These are phyloP conservation scores for Citrullus amarus DNA, from an alignment of 306 rosid species.

Conservation along the genomic window DNA sequence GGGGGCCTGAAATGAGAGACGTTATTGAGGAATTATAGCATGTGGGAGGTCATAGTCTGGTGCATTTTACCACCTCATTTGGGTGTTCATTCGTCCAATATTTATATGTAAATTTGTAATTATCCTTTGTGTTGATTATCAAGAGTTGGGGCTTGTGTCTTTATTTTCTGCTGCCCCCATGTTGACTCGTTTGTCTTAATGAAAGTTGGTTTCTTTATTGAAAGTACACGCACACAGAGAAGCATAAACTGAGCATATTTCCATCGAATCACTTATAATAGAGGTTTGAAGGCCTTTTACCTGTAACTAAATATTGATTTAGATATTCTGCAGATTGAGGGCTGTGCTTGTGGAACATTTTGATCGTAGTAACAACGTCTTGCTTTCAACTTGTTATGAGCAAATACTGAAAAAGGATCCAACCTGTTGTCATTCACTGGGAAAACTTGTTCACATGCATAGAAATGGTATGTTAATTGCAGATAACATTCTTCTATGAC, in stretches of 20 bases:
- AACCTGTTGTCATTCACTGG: conserved; percentile 44
- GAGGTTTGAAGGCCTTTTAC: background rate
- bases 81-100: background rate
- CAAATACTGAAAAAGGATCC: conserved; percentile 68
- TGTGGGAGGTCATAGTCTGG: background rate
- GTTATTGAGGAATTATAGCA: background rate
- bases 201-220: background rate
- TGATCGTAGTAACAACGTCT: conserved; percentile 27
- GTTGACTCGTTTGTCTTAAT: background rate
- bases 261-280: background rate
- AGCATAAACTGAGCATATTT: background rate
- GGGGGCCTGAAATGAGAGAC: background rate
- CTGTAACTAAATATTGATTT: background rate
- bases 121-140: background rate
- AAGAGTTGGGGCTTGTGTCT: background rate
- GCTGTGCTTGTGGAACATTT: conserved; percentile 43
- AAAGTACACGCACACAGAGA: background rate
- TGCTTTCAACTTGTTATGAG: conserved; percentile 37
- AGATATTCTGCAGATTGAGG: conserved; percentile 40
- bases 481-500: background rate
- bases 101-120: background rate
- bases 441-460: conserved; percentile 55
- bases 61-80: background rate
- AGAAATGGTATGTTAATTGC: conserved; percentile 41
- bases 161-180: background rate